A percentile compares a stretch with the other conserved stretches of the same genome.
Conservation (phyloP, 352 stramenopile genomes). For the Pythium brassicae region DNA sequence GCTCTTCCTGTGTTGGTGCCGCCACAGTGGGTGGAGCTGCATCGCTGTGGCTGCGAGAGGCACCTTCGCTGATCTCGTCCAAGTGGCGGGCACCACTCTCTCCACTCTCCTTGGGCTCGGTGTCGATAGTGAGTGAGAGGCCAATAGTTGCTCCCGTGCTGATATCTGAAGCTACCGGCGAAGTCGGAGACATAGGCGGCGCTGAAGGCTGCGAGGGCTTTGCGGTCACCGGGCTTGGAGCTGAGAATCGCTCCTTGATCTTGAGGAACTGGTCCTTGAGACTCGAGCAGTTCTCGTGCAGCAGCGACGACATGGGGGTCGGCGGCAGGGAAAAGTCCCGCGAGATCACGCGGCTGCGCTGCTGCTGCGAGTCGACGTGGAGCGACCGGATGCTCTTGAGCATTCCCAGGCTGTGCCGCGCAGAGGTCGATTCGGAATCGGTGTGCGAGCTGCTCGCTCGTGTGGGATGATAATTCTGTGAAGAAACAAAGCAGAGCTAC, state of each 20-base stretch:
- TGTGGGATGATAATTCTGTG: not conserved
- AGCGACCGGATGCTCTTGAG: constrained; percentile 25
- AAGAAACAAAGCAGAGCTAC: not conserved
- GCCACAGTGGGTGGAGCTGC: too few relatives aligned
- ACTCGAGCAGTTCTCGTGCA: constrained; percentile 65
- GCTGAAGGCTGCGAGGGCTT: constrained; percentile 9
- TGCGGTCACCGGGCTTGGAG: constrained; percentile 13
- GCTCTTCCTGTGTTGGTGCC: constrained; percentile 6
- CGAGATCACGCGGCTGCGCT: constrained; percentile 32
- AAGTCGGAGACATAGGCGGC: not conserved
- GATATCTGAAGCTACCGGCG: not conserved
- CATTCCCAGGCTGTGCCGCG: constrained; percentile 12
- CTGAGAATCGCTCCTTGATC: constrained; percentile 74
- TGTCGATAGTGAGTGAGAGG: not conserved
- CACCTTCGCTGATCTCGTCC: too few relatives aligned
- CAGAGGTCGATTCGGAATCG: not conserved
- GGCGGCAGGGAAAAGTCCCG: constrained; percentile 57
- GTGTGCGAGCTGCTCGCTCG: constrained; percentile 2
- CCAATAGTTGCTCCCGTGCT: not conserved
- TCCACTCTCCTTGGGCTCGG: too few relatives aligned
- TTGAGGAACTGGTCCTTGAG: constrained; percentile 79
- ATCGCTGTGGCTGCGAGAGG: too few relatives aligned
- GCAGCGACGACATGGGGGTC: constrained; percentile 28
- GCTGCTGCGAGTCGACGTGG: constrained; percentile 17
- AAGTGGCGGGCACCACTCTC: too few relatives aligned